Base-by-base conservation (phyloP, 2,329 filamentous ascomycete genomes). In the Phyllosticta capitalensis region DNA sequence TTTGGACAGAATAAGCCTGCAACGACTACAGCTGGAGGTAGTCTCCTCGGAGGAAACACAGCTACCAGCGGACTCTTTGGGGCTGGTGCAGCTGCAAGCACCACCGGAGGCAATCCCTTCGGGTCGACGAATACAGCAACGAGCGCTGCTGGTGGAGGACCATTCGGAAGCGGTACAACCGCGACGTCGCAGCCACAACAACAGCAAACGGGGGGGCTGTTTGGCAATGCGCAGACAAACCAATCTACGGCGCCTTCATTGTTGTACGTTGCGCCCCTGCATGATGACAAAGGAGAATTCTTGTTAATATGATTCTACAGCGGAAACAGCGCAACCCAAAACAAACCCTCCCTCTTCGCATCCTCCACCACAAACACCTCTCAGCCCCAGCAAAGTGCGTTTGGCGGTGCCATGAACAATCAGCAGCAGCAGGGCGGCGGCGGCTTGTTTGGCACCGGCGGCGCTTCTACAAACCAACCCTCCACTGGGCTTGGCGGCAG, bases 201-300 rank as follows among this genome's bases (percentile, higher is more conserved):
- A 51, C 61, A 67, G 54, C 69, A 68, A 63, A 63, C 68, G 28
- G 69, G 67, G 30, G 70, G 71, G 38, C 65, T 73, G 22, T 72
- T 73, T 58, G 69, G 70, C 9, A 61, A 59, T 26, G 53, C 63
- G 53, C 69, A 64, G 56, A 58, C 64, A 50, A 61, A 70, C 58
- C 60, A 68, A 20, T 61, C 64, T 52, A 30, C 62, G 30, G 69
- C 70, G 55, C 69, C 70, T 12, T 73, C 71, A 45, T 63, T 74
- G 5, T 74, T 74, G 72, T 75, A 69, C 65, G 72, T 64, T 60
- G 55, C 56, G 45, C 45, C 26, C 71, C 70, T 62, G 69, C 71
- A 62, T 72, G 67, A 64, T 67, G 70, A 9, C 63, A 68, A 58
- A 60, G 59, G 52, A 50, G 54, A 59, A 54, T 59, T 59, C 60